Base-by-base conservation (phyloP, 306 rosid genomes). In the Begonia masoniana region DNA sequence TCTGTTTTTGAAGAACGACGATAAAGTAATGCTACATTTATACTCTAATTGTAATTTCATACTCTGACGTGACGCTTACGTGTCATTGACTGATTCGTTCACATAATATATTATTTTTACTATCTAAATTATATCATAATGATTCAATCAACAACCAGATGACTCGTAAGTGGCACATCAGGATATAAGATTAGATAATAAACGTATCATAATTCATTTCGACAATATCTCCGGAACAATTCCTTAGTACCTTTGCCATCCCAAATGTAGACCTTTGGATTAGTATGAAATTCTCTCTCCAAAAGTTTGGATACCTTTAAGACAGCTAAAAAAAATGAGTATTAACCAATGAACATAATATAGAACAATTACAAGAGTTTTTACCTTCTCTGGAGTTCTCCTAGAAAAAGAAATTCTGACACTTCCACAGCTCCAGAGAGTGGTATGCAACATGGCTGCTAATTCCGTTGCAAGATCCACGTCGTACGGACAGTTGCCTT, bases 361-460 rank as follows among this genome's bases (percentile, higher is more conserved):
- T 19, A 26, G 39, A 53, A 51, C 15, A 58, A 56, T 45, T 54
- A 48, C 21, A 19, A 51, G 47, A 50, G 46, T 57, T 60, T n/a
- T 10, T 66, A 82, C 97, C 97, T 77, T 79, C 71, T 68, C 74
- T 41, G 95, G 91, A 57, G 97, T 82, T 78, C 95, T 74, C 67
- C 95, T 70, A 13, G 97, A 89, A 74, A 82, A 82, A 47, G 94
- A 89, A 62, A 85, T 74, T 73, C 83, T 72, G 71, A 89, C 68
- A 65, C 74, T 74, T 61, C 94, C 97, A 45, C 97, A 80, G 74
- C 97, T 82, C 91, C 94, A 79, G 43, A 91, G 75, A 61, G 86
- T 84, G 69, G 72, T 81, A 64, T 74, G 84, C 71, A 83, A 78
- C 82, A 71, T 86, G 52, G 66, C 47, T 43, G 69, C 88, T 36